Percentiles rank a stretch among this genome's conserved stretches.
These are phyloP conservation scores for Curvularia eragrostidis DNA, from an alignment of 2,329 filamentous ascomycete genomes.

Conservation along the genomic window DNA sequence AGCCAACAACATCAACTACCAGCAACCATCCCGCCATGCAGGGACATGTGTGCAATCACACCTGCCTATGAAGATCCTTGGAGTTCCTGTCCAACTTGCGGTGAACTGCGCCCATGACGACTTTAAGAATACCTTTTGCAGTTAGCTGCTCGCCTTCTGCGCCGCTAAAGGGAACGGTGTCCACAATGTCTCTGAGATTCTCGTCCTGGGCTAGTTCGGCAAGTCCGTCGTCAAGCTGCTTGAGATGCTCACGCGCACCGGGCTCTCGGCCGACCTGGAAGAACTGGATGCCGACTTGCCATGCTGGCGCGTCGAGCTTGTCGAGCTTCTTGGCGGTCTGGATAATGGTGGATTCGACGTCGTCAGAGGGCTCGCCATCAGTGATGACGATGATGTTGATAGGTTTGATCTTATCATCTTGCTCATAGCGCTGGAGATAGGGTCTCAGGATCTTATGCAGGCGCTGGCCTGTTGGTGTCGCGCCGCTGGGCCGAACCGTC, in stretches of 20 bases:
- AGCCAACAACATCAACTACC: background rate
- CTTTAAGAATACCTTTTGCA: constrained; percentile 76
- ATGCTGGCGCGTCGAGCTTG: constrained; percentile 69
- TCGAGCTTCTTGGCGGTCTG: constrained; percentile 74
- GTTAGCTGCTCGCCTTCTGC: constrained; percentile 63
- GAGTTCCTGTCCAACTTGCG: constrained; percentile 64
- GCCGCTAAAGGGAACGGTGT: constrained; percentile 78
- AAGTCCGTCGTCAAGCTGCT: constrained; percentile 77
- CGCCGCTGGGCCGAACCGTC: constrained; percentile 67
- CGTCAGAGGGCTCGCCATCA: constrained; percentile 82
- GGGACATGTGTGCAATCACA: no score
- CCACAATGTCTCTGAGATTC: constrained; percentile 83
- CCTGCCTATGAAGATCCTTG: constrained; percentile 39
- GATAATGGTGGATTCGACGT: constrained; percentile 72
- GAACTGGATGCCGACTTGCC: constrained; percentile 93
- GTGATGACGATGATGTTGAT: constrained; percentile 94
- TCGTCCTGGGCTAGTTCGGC: constrained; percentile 59
- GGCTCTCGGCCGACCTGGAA: constrained; percentile 86
- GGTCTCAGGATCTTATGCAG: constrained; percentile 74
- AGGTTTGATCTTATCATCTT: constrained; percentile 67
- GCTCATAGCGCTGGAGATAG: constrained; percentile 68
- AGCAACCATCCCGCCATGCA: no score
- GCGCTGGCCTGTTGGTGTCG: constrained; percentile 76
- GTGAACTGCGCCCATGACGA: constrained; percentile 77
- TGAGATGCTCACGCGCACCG: constrained; percentile 68